Evolutionary conservation across 257 asterid genomes (phyloP).

Genomic region (Forsythia suspensa): DNA sequence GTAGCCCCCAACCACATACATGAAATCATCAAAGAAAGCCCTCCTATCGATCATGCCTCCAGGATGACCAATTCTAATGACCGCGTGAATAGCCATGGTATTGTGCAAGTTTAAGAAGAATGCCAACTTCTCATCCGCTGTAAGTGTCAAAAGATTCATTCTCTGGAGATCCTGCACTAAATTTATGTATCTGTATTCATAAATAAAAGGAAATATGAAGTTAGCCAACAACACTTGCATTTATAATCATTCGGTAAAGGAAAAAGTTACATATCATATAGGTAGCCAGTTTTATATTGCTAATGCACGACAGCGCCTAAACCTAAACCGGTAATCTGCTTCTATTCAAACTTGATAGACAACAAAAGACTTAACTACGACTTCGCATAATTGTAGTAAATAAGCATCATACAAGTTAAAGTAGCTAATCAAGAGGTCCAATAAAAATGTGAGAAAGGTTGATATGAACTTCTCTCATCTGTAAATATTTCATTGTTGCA

Average conservation of each 20-base stretch:
- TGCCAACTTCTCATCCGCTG: constrained; percentile 68
- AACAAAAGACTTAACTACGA: neutral
- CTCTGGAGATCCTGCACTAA: constrained; percentile 82
- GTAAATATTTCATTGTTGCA: neutral
- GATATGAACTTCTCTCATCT: neutral
- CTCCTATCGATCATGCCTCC: constrained; percentile 85
- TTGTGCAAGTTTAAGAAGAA: constrained; percentile 90
- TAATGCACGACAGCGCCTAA: neutral
- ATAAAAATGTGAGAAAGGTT: neutral
- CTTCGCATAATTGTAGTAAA: too few relatives aligned
- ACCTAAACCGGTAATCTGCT: neutral
- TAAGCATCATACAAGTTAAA: neutral
- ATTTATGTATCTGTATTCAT: constrained; percentile 55
- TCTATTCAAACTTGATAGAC: neutral
- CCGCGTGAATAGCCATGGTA: constrained; percentile 90
- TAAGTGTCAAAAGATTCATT: constrained; percentile 50
- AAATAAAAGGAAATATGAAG: neutral
- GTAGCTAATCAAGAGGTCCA: neutral
- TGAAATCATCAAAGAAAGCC: constrained; percentile 72
- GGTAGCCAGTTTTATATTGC: neutral
- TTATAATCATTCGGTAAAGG: neutral
- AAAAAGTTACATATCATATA: neutral
- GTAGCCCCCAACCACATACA: constrained; percentile 78
- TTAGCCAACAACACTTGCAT: neutral
- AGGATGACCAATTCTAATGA: constrained; percentile 77